Evolutionary conservation across 192 early-diverging fungal genomes (phyloP), one percentile per base, ranked within the genome.

Genomic region (Globomyces pollinis-pini): DNA sequence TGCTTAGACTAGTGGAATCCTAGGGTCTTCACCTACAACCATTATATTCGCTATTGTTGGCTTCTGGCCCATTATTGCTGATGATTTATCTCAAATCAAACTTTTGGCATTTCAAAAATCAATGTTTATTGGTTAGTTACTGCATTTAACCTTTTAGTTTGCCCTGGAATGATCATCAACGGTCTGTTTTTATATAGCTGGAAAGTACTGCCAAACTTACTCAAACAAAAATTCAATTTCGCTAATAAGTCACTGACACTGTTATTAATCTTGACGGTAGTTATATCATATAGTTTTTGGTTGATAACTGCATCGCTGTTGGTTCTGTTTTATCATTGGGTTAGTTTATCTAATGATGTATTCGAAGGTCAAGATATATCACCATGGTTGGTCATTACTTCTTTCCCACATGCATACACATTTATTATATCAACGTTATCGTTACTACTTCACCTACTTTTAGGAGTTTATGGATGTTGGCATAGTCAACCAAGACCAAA

Each of bases 1-100:
- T n/a, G n/a, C n/a, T n/a, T n/a, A n/a, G n/a, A n/a, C n/a, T 51
- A 31, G 50, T 33, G 50, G 50, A 33, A 31, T 51, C 13, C 50
- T 51, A 16, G 50, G 50, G 30, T 51, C 50, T 7, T 51, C 50
- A 2, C 50, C 50, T 0, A 51, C 50, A 18, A 51, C 50, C 20
- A 33, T 51, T 0, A 51, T 51, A 13, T 31, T 31, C 16, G 50
- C 50, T 4, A 33, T 31, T 6, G 33, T 51, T 51, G 50, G 50
- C 8, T 34, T 51, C 3, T 51, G 18, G 18, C 30, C 32, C 11
- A 51, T 31, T 33, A 51, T 51, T 11, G 50, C 28, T 0, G 33
- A 24, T 15, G 28, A 47, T 47, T 20, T 7, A 47, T 26, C 28
- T 47, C 8, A 20, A 47, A 47, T 47, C 44, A 11, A 24, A 9